Percentiles rank a stretch among this genome's conserved stretches.
Evolutionary conservation across 2,329 filamentous ascomycete species (phyloP).

Genomic region (Beauveria medogensis): DNA sequence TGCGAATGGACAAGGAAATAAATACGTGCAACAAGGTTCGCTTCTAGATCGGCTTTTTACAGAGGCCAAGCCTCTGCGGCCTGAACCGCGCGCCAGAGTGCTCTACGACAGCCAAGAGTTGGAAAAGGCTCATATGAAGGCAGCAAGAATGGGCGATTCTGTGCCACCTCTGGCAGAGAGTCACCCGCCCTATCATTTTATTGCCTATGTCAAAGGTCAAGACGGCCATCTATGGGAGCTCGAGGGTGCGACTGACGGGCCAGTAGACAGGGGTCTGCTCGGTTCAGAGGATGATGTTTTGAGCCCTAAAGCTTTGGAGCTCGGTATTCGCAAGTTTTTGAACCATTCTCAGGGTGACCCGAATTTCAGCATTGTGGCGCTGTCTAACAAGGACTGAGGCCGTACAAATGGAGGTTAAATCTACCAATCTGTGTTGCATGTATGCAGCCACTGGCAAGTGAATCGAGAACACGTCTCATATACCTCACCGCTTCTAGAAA

Average conservation of each 20-base stretch:
- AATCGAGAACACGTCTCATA: no score
- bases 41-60: constrained; percentile 51
- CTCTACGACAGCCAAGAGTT: constrained; percentile 63
- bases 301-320: constrained; percentile 58
- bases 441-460: no score
- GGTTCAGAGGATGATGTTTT: constrained; percentile 51
- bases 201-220: constrained; percentile 66
- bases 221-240: constrained; percentile 67
- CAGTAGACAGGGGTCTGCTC: constrained; percentile 55
- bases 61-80: constrained; percentile 53
- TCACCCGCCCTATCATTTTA: constrained; percentile 64
- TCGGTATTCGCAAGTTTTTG: constrained; percentile 42
- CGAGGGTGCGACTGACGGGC: constrained; percentile 67
- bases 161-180: constrained; percentile 52
- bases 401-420: neutral
- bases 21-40: constrained; percentile 44
- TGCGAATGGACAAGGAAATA: constrained; percentile 56
- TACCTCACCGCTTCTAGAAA: no score
- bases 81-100: constrained; percentile 54
- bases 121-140: constrained; percentile 64
- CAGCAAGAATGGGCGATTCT: constrained; percentile 61
- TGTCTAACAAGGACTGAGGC: constrained; percentile 18
- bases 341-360: constrained; percentile 26
- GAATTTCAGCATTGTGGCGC: constrained; percentile 32
- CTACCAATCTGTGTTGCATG: no score